Evolutionary conservation across 805 yeast genomes (phyloP).

Genomic region (Metschnikowia chrysomelidarum): DNA sequence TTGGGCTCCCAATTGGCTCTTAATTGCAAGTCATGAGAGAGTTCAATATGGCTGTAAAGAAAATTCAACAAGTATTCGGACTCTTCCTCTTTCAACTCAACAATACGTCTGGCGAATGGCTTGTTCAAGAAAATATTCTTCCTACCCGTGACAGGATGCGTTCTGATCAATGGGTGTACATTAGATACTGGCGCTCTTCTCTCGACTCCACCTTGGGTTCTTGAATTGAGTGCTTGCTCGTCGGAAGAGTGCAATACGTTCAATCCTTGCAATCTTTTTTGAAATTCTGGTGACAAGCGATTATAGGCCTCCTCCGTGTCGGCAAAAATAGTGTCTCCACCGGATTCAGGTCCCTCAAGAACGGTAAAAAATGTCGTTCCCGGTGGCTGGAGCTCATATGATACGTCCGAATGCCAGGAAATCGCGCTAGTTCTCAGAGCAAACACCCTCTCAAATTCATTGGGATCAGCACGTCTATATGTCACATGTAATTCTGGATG

Average conservation of each 20-base stretch:
- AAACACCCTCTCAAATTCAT: slow-evolving; percentile 18
- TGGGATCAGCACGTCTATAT: slow-evolving; percentile 20
- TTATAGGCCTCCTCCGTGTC: slow-evolving; percentile 69
- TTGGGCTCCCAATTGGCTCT: slow-evolving; percentile 71
- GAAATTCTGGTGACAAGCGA: slow-evolving; percentile 64
- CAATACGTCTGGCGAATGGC: slow-evolving; percentile 62
- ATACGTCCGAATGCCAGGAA: slow-evolving; percentile 71
- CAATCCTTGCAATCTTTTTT: slow-evolving; percentile 56
- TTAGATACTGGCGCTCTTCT: slow-evolving; percentile 63
- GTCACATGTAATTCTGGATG: slow-evolving; percentile 23
- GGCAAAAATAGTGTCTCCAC: slow-evolving; percentile 82
- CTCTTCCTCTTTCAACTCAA: slow-evolving; percentile 73
- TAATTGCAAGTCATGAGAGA: slow-evolving; percentile 59
- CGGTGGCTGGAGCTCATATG: slow-evolving; percentile 73
- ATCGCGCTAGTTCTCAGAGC: slow-evolving; percentile 35
- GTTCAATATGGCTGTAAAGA: slow-evolving; percentile 51
- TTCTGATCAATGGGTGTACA: slow-evolving; percentile 68
- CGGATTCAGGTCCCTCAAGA: slow-evolving; percentile 55
- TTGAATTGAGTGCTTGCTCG: slow-evolving; percentile 64
- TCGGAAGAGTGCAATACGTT: slow-evolving; percentile 68
- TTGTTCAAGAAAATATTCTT: slow-evolving; percentile 58
- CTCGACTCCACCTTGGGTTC: slow-evolving; percentile 55
- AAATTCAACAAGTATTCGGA: slow-evolving; percentile 58
- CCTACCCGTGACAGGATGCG: slow-evolving; percentile 68
- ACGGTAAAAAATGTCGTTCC: slow-evolving; percentile 66